Base-by-base conservation (phyloP, 139 green algal genomes). In the Yamagishiella unicocca region DNA sequence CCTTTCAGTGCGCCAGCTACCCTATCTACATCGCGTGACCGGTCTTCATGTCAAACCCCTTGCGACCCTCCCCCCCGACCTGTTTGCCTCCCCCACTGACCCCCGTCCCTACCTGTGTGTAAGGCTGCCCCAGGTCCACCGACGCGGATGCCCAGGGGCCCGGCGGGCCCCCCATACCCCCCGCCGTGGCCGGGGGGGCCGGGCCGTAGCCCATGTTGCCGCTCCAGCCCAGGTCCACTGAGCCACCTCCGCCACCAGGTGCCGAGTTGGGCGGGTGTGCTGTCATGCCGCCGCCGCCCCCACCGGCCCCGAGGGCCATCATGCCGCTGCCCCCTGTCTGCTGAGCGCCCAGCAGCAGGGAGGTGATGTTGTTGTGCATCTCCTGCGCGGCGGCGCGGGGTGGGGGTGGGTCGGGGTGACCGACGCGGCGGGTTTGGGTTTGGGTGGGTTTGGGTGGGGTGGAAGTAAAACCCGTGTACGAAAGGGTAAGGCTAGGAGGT, bases 351-450 rank as follows among this genome's bases (percentile, higher is more conserved):
- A 90, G 40, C 10, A 91, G 53, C 31, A 91, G 77, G n/a, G 55
- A 38, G 2, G 87, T 90, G 70, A 93, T 88, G 62, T 66, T 50
- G 42, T 35, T 24, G 54, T 93, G 89, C 76, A 93, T 68, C 25
- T 90, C 71, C 80, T 86, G 80, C n/a, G n/a, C n/a, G 0, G 42
- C 25, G 29, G 29, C 58, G 78, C 5, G 1, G 61, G 27, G 24
- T 42, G 19, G 33, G n/a, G n/a, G 66, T 6, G 24, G 62, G 38
- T 12, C 2, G 21, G 62, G 10, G 61, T n/a, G n/a, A n/a, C n/a
- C n/a, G n/a, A n/a, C n/a, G n/a, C n/a, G n/a, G n/a, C n/a, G n/a
- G n/a, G n/a, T n/a, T n/a, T n/a, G n/a, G n/a, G n/a, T n/a, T n/a
- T n/a, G n/a, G n/a, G n/a, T n/a, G n/a, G n/a, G n/a, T n/a, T n/a